These are phyloP conservation scores for Dactylellina drechsleri DNA, from an alignment of 2,329 filamentous ascomycete species.

Conservation along the genomic window DNA sequence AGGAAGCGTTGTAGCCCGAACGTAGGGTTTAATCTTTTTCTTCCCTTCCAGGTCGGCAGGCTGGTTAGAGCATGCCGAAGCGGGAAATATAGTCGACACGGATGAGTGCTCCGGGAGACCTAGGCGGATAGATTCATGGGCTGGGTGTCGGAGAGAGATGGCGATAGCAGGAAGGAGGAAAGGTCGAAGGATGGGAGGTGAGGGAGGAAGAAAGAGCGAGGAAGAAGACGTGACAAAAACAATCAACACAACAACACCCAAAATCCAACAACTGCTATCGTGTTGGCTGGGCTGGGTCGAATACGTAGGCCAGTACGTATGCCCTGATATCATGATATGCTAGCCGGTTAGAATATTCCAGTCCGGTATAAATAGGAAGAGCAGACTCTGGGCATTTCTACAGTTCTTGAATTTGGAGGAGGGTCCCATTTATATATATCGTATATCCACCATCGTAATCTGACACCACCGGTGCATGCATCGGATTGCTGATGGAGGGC, in stretches of 20 bases:
- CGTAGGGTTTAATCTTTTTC: constrained; percentile 7
- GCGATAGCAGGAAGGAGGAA: neutral
- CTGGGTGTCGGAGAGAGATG: constrained; percentile 1
- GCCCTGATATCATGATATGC: neutral
- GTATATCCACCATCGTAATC: neutral
- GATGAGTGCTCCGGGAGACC: neutral
- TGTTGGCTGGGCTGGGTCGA: constrained; percentile 21
- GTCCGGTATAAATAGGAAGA: no score
- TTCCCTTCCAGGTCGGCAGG: neutral
- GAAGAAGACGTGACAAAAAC: constrained; percentile 33
- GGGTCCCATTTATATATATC: neutral
- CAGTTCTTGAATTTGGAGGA: no score
- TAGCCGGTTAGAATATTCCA: no score
- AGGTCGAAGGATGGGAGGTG: constrained; percentile 3
- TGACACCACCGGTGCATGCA: neutral
- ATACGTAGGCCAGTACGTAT: constrained; percentile 18
- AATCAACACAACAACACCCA: constrained; percentile 35
- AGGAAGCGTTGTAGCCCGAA: constrained; percentile 27
- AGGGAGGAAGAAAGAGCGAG: neutral
- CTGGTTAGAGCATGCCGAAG: constrained; percentile 29
- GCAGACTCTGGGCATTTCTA: no score
- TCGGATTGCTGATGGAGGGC: neutral
- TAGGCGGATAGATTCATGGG: neutral
- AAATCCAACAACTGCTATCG: constrained; percentile 42
- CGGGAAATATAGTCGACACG: neutral